phyloP scores from a whole-genome alignment of 768 basidiomycete species.

The Strobilomyces confusus region DNA sequence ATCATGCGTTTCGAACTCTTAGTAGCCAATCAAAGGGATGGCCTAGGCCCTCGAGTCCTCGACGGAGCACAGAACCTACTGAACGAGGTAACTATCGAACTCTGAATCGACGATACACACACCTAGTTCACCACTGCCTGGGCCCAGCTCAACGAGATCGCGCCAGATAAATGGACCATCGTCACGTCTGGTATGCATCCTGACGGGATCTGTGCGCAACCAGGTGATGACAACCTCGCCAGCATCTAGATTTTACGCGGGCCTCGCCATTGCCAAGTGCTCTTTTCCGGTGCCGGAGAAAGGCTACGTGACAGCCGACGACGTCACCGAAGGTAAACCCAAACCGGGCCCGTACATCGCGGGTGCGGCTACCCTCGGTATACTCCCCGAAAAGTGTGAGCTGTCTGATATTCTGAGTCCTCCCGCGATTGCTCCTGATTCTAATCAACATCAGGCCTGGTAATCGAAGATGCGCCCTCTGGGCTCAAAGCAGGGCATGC shows the following conservation, averaged over 20 bases:
- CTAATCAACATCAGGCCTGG: conserved; percentile 53
- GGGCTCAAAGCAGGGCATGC: conserved; percentile 73
- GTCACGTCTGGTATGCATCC: conserved; percentile 61
- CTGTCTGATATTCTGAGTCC: not conserved
- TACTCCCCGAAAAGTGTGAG: conserved; percentile 56
- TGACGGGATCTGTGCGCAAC: not conserved
- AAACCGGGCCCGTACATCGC: conserved; percentile 82
- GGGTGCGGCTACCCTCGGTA: conserved; percentile 56
- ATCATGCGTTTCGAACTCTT: conserved; percentile 75
- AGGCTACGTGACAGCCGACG: conserved; percentile 69
- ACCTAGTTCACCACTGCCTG: not conserved
- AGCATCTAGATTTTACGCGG: conserved; percentile 76
- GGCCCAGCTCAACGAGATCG: conserved; percentile 22
- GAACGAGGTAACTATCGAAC: conserved; percentile 38
- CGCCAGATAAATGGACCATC: conserved; percentile 64
- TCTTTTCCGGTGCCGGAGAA: conserved; percentile 54
- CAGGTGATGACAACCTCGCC: conserved; percentile 1
- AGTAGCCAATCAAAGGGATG: conserved; percentile 50
- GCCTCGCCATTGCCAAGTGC: conserved; percentile 60
- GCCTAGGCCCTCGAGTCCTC: conserved; percentile 51
- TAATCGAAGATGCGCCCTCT: conserved; percentile 87
- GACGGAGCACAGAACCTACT: conserved; percentile 64
- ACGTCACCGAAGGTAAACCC: conserved; percentile 73
- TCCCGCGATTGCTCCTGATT: not conserved
- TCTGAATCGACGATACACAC: not conserved